Evolutionary conservation across 2,329 filamentous ascomycete genomes (phyloP), one percentile per base, ranked within the genome.

Genomic region (Elsinoe fawcettii): DNA sequence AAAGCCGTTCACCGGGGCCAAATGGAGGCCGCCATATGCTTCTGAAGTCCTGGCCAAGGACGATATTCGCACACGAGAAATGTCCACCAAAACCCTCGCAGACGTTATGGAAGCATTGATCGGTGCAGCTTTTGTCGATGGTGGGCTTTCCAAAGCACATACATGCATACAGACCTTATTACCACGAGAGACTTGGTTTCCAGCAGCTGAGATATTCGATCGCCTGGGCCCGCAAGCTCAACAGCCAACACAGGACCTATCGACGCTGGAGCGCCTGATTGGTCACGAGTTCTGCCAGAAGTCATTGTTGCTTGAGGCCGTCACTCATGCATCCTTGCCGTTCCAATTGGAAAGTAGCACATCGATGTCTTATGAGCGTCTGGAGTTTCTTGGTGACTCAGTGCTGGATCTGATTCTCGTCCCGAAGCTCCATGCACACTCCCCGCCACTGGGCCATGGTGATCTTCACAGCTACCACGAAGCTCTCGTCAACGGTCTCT

Each of bases 351-450:
- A 78, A 3, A 60, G 61, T 34, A 46, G 47, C n/a, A 76, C 71
- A 20, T 78, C 83, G 11, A 69, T 72, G 34, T 80, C 78, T 0
- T 84, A 84, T 64, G 87, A 96, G 63, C 81, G 90, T 0, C 79
- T 96, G 1, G 92, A 96, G 66, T 96, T 93, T 65, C 74, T 96
- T 0, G 92, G 92, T 1, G 92, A 97, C 64, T 82, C 90, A 0
- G 76, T 96, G 2, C 80, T 97, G 0, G 92, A 97, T 70, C 80
- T 84, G 63, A 75, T 96, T 57, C 75, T 96, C 51, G 83, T 88
- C 6, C 75, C 73, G 0, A 76, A 73, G n/a, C 72, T 92, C 5
- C 87, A 81, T 68, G 65, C 73, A 0, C 72, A 77, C 2, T 66
- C 82, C 0, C 67, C 69, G 2, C 66, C 76, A 2, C 70, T 81